phyloP scores from a whole-genome alignment of 2,329 filamentous ascomycete genomes.

The Phoma sp. region DNA sequence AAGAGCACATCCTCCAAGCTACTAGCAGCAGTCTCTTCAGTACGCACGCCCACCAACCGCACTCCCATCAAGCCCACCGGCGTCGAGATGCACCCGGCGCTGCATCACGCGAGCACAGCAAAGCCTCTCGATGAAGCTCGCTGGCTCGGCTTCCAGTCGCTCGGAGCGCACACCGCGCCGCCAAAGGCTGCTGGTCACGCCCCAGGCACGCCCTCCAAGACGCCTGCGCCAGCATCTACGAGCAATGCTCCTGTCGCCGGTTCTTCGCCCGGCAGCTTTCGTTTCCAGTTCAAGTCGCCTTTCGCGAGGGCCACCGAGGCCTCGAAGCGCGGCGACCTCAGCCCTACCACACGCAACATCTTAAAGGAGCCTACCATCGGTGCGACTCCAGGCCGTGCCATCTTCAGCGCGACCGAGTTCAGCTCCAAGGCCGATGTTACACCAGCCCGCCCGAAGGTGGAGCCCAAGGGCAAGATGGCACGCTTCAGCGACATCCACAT shows the following conservation, averaged over 20 bases:
- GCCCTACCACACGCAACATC: conserved; percentile 66
- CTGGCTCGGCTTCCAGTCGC: conserved; percentile 77
- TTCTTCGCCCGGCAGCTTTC: conserved; percentile 66
- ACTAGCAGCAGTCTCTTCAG: conserved; percentile 26
- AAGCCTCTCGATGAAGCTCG: conserved; percentile 81
- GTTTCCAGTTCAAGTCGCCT: conserved; percentile 67
- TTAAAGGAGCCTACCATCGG: conserved; percentile 75
- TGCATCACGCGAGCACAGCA: conserved; percentile 75
- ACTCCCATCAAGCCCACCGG: conserved; percentile 73
- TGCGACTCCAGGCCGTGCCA: conserved; percentile 34
- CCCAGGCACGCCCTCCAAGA: conserved; percentile 71
- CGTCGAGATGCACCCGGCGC: conserved; percentile 91
- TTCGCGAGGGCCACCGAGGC: conserved; percentile 66
- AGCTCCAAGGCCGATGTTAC: conserved; percentile 50
- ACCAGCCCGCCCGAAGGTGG: conserved; percentile 74
- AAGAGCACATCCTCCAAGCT: conserved; percentile 35
- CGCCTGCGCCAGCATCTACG: conserved; percentile 35
- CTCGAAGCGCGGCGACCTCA: conserved; percentile 69
- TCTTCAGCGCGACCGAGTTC: conserved; percentile 46
- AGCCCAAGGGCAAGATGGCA: conserved; percentile 76
- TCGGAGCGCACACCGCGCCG: conserved; percentile 65
- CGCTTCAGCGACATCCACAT: conserved; percentile 88
- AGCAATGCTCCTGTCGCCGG: conserved; percentile 29
- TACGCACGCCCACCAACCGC: conserved; percentile 64
- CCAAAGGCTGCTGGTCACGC: conserved; percentile 53